Evolutionary conservation across 2,329 filamentous ascomycete species (phyloP).

Genomic region (Stachybotrys echinatus): DNA sequence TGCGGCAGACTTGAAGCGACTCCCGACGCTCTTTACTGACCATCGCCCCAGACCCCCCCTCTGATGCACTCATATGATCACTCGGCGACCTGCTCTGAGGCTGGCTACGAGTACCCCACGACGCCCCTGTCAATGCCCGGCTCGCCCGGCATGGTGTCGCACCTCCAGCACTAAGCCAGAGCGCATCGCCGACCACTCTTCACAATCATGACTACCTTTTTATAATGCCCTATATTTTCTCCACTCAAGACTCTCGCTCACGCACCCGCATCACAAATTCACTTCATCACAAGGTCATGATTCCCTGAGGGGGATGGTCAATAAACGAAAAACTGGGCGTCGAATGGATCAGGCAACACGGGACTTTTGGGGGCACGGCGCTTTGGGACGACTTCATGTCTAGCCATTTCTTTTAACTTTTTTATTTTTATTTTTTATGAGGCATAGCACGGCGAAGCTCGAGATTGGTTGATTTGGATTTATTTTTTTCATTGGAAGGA

Average conservation of each 20-base stretch:
- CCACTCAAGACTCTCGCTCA: background rate
- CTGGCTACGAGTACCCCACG: slow-evolving; percentile 59
- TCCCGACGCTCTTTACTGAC: slow-evolving; percentile 44
- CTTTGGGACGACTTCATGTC: background rate
- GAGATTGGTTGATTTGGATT: too few relatives aligned
- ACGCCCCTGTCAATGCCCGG: slow-evolving; percentile 71
- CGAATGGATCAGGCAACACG: background rate
- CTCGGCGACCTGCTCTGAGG: slow-evolving; percentile 58
- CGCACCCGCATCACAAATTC: background rate
- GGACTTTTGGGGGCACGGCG: background rate
- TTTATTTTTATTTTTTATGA: background rate
- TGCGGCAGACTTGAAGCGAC: slow-evolving; percentile 34
- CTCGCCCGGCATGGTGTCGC: slow-evolving; percentile 51
- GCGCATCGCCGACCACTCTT: background rate
- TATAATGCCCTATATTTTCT: background rate
- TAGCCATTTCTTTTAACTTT: background rate
- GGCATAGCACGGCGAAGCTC: background rate
- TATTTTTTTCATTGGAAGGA: too few relatives aligned
- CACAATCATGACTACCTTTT: background rate
- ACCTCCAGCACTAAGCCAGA: slow-evolving; percentile 8
- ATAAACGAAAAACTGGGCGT: background rate
- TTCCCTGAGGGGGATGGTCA: background rate
- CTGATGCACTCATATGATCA: slow-evolving; percentile 69
- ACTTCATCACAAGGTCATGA: background rate
- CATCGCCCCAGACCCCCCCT: slow-evolving; percentile 62